Evolutionary conservation across 2,329 filamentous ascomycete species (phyloP).

Genomic region (Laburnicola sp.): DNA sequence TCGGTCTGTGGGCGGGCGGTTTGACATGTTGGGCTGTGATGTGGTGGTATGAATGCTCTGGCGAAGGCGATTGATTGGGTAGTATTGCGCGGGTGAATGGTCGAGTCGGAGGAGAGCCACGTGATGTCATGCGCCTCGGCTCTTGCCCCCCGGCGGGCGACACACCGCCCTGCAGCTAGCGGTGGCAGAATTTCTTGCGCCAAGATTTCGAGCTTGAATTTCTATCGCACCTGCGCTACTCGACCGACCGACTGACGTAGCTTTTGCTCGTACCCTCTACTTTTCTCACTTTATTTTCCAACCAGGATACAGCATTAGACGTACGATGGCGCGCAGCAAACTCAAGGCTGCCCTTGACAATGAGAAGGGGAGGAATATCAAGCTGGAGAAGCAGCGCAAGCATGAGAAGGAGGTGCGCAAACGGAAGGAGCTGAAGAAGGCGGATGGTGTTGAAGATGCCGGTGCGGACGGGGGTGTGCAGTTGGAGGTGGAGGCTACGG

Average conservation of each 20-base stretch:
- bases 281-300: background rate
- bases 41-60: background rate
- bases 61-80: background rate
- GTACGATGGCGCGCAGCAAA: slow-evolving; percentile 53
- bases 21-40: slow-evolving; percentile 19
- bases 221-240: slow-evolving; percentile 2
- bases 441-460: slow-evolving; percentile 16
- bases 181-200: slow-evolving; percentile 33
- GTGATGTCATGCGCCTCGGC: slow-evolving; percentile 34
- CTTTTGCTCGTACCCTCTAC: too few species aligned
- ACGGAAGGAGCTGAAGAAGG: slow-evolving; percentile 45
- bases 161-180: slow-evolving; percentile 19
- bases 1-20: slow-evolving; percentile 28
- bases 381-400: slow-evolving; percentile 76
- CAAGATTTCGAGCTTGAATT: slow-evolving; percentile 42
- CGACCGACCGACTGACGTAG: too few species aligned
- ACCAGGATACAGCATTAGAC: slow-evolving; percentile 49
- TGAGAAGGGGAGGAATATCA: slow-evolving; percentile 67
- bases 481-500: slow-evolving; percentile 30
- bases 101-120: background rate
- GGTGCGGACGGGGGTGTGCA: slow-evolving; percentile 36
- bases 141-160: slow-evolving; percentile 35
- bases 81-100: slow-evolving; percentile 2
- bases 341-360: slow-evolving; percentile 62
- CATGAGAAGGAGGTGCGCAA: slow-evolving; percentile 60